Conservation (phyloP, 176 grass and related monocot genomes). For the Echinochloa phyllopogon region DNA sequence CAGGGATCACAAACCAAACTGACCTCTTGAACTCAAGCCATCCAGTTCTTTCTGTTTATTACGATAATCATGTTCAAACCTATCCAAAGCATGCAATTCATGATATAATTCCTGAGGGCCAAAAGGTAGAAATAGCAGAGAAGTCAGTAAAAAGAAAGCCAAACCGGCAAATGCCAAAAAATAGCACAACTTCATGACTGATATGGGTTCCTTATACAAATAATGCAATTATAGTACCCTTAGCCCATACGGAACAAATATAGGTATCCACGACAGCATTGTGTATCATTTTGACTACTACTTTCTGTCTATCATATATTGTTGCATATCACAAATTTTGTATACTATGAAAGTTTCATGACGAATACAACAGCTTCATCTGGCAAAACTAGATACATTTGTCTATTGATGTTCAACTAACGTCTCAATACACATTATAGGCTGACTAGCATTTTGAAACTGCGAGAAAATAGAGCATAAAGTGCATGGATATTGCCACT, state of each 20-base stretch:
- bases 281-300: conserved; percentile 4
- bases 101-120: conserved; percentile 88
- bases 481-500: not conserved
- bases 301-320: conserved; percentile 6
- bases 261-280: conserved; percentile 22
- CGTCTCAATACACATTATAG: conserved; percentile 7
- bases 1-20: conserved; percentile 41
- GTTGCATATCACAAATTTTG: conserved; percentile 1
- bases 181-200: conserved; percentile 13
- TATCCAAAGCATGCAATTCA: conserved; percentile 95
- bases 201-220: not conserved
- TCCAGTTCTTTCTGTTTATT: conserved; percentile 81
- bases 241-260: not conserved
- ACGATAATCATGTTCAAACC: conserved; percentile 79
- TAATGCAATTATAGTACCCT: conserved; percentile 8
- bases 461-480: not conserved
- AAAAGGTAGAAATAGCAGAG: conserved; percentile 22
- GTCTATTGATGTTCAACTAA: conserved; percentile 18
- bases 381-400: not conserved
- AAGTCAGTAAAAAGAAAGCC: conserved; percentile 28
- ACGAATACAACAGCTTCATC: conserved; percentile 30
- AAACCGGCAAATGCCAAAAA: conserved; percentile 1
- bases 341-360: conserved; percentile 6
- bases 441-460: conserved; percentile 16
- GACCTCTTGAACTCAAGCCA: conserved; percentile 73